Base-by-base conservation (phyloP, 495 filamentous ascomycete genomes). In the Amorphotheca resinae region DNA sequence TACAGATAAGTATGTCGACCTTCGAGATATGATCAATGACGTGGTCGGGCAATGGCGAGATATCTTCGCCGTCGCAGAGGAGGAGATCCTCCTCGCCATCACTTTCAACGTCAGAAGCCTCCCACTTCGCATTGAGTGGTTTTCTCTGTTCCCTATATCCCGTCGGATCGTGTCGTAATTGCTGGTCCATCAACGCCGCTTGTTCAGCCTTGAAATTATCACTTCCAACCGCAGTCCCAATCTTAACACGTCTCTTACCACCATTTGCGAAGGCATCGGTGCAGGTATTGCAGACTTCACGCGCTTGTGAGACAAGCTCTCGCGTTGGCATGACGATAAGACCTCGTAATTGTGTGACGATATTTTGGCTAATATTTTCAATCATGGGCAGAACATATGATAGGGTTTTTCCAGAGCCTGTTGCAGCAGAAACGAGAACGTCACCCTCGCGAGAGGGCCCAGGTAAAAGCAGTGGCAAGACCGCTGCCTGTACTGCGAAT, bases 321-420 rank as follows among this genome's bases (percentile, higher is more conserved):
- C 89, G 63, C 0, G 91, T 96, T 2, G 89, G 89, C 11, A 96
- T 73, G 7, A 95, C 79, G 47, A 96, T 74, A 4, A 95, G 56
- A 2, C 74, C 88, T 34, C 83, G 69, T 0, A 95, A 63, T 38
- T 68, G 73, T 0, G 77, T 80, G 3, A 73, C 59, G 16, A 66
- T 62, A 25, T 67, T 65, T 2, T 69, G 60, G 38, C 76, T 73
- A 31, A 96, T 60, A n/a, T 74, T 71, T 30, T 84, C 75, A 12
- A 94, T 64, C 50, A 95, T 73, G 0, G 89, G 89, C n/a, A 95
- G 65, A 1, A 87, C 69, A 48, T 96, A 96, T 4, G 89, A 79
- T 2, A 96, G 62, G 0, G 89, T 96, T 56, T 96, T 96, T 35
- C 89, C 89, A 0, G 89, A 95, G 3, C 89, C 89, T 1, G 89